Evolutionary conservation across 2,329 filamentous ascomycete species (phyloP), one percentile per base, ranked within the genome.

Genomic region (Ceratocystiopsis minuta): DNA sequence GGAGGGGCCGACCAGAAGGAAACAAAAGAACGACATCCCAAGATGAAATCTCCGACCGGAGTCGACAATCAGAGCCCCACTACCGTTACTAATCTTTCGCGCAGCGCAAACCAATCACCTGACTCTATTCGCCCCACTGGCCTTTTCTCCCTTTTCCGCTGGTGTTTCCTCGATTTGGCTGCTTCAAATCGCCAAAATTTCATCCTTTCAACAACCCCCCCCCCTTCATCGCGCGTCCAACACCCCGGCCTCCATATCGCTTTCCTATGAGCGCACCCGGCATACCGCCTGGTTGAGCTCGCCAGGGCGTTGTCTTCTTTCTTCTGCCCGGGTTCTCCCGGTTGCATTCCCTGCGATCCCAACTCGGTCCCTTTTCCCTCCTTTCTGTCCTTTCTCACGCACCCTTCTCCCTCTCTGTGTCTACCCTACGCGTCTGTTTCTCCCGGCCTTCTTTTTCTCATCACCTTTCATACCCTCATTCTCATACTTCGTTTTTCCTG

Each of bases 361-460:
- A 31, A 24, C 16, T 49, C 33, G 43, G n/a, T n/a, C 50, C 43
- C 33, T 44, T 37, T 16, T 35, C 17, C 31, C 34, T 42, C 35
- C 24, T 37, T 37, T 24, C 40, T 33, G 24, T 38, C 41, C 34
- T 41, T 16, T 28, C 58, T 60, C 52, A 54, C 16, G n/a, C n/a
- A n/a, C 48, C 50, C 49, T 34, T 4, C n/a, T 14, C 14, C 15
- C 37, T 16, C 53, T 56, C 52, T 11, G 24, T 11, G 24, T 37
- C 16, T 18, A 28, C 9, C 14, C 11, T 20, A 28, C 24, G 24
- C 24, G 24, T 31, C 11, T 6, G 6, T 16, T 35, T n/a, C 28
- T 20, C 50, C 46, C 52, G 53, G 52, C 51, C 54, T 53, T 51
- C 53, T 56, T 55, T 57, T 55, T 50, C 53, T 54, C 50, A 50